Percentiles rank a stretch among this genome's conserved stretches.
Conservation (phyloP, 306 rosid species). For the Vachellia pachyceras region DNA sequence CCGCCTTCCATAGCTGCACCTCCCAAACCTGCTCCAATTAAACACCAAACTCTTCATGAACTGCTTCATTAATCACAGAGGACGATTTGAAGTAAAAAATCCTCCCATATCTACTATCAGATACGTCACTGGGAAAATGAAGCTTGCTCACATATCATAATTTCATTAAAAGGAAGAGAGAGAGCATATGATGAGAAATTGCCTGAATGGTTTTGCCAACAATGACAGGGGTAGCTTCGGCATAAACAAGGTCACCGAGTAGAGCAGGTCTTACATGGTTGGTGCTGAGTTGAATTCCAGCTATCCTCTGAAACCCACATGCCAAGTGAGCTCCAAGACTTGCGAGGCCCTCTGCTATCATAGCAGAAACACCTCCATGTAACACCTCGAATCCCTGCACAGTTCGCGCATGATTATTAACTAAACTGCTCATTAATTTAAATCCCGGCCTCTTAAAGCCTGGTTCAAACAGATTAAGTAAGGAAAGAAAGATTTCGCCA, state of each 20-base stretch:
- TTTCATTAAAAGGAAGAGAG: not conserved
- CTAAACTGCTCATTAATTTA: not conserved
- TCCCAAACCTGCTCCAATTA: slow-evolving; percentile 48
- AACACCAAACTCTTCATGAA: not conserved
- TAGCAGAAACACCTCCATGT: slow-evolving; percentile 75
- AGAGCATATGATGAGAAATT: not conserved
- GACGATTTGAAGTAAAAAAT: not conserved
- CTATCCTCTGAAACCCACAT: slow-evolving; percentile 61
- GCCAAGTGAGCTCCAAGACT: slow-evolving; percentile 70
- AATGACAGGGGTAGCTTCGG: slow-evolving; percentile 59
- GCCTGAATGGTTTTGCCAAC: slow-evolving; percentile 72
- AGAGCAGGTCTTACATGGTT: slow-evolving; percentile 59
- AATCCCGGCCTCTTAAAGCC: not conserved
- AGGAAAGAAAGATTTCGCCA: not conserved
- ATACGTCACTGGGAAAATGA: not conserved
- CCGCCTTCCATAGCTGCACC: slow-evolving; percentile 55
- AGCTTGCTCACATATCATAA: not conserved
- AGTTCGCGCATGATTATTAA: not conserved
- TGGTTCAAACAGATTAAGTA: not conserved
- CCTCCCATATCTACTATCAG: not conserved
- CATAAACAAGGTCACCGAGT: slow-evolving; percentile 57
- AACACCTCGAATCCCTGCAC: slow-evolving; percentile 66
- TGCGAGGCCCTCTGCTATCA: slow-evolving; percentile 69
- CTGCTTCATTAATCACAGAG: not conserved
- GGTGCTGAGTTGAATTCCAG: slow-evolving; percentile 72